Conservation (phyloP, 2,329 filamentous ascomycete species). For the Tolypocladium ovalisporum region DNA sequence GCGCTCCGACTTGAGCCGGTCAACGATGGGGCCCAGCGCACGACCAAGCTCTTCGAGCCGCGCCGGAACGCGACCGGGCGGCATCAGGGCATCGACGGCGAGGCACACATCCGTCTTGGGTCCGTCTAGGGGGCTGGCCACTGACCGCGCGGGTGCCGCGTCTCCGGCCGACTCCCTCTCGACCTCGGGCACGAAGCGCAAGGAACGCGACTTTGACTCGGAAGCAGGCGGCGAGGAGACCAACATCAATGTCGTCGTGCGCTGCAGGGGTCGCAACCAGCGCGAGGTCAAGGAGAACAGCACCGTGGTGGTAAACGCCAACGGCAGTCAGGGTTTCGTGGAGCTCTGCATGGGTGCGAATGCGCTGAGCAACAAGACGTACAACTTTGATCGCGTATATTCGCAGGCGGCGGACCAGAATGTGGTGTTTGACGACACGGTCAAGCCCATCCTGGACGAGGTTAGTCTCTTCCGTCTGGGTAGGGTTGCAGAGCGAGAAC, state of each 20-base stretch:
- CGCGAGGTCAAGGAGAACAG: conserved; percentile 92
- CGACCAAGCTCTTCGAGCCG: conserved; percentile 15
- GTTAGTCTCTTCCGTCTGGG: conserved; percentile 35
- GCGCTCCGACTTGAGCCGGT: conserved; percentile 25
- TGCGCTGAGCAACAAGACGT: conserved; percentile 89
- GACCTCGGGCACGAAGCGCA: conserved; percentile 62
- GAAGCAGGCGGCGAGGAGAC: conserved; percentile 63
- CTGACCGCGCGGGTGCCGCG: conserved; percentile 30
- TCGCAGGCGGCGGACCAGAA: conserved; percentile 87
- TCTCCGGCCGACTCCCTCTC: conserved; percentile 62
- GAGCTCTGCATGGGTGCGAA: conserved; percentile 88
- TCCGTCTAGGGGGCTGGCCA: conserved; percentile 6
- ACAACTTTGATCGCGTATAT: conserved; percentile 95
- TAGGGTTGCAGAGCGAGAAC: neutral
- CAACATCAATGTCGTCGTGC: conserved; percentile 95
- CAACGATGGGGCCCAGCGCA: conserved; percentile 19
- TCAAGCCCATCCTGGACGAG: conserved; percentile 86
- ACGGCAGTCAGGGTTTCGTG: conserved; percentile 76
- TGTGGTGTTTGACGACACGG: conserved; percentile 92
- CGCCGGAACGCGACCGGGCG: conserved; percentile 11
- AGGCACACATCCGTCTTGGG: conserved; percentile 12
- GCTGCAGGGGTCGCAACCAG: conserved; percentile 85
- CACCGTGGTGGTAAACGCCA: conserved; percentile 78
- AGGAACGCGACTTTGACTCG: conserved; percentile 72
- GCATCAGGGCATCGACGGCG: conserved; percentile 10